These are phyloP conservation scores for Verticillium isaacii DNA, from an alignment of 2,329 filamentous ascomycete genomes.

Conservation along the genomic window DNA sequence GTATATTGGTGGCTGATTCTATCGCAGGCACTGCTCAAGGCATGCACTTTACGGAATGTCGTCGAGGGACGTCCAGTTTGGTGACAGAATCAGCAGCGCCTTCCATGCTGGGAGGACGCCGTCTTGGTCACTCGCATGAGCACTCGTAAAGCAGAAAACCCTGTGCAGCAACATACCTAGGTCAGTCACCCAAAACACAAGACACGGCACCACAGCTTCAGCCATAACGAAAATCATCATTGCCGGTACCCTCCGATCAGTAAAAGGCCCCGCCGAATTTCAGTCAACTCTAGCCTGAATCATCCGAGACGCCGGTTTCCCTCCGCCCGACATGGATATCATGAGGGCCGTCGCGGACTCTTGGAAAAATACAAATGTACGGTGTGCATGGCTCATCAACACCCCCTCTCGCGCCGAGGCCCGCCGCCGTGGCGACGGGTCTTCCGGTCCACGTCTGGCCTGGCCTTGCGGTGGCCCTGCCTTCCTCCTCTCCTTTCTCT, in stretches of 20 bases:
- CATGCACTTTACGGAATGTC: too few relatives aligned
- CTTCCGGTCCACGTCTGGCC: not conserved
- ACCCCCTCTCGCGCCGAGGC: not conserved
- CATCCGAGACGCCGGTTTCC: not conserved
- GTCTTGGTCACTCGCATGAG: too few relatives aligned
- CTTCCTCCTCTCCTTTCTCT: too few relatives aligned
- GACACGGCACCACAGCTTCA: not conserved
- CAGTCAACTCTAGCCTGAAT: not conserved
- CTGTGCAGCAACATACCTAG: too few relatives aligned
- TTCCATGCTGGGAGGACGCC: too few relatives aligned
- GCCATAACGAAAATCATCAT: not conserved
- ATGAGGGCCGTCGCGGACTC: not conserved
- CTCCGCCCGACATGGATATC: not conserved
- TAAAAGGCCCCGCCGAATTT: not conserved
- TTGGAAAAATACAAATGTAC: not conserved
- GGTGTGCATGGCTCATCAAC: not conserved
- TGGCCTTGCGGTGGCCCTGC: not conserved
- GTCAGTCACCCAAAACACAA: not conserved
- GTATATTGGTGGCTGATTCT: too few relatives aligned
- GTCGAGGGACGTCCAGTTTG: too few relatives aligned
- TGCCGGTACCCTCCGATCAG: not conserved
- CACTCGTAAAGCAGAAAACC: too few relatives aligned
- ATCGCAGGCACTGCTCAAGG: too few relatives aligned
- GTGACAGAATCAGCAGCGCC: too few relatives aligned
- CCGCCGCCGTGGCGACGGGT: not conserved